A percentile compares a stretch with the other conserved stretches of the same genome.
These are phyloP conservation scores for Patellifolia procumbens DNA, from an alignment of 179 eudicot species.

Conservation along the genomic window DNA sequence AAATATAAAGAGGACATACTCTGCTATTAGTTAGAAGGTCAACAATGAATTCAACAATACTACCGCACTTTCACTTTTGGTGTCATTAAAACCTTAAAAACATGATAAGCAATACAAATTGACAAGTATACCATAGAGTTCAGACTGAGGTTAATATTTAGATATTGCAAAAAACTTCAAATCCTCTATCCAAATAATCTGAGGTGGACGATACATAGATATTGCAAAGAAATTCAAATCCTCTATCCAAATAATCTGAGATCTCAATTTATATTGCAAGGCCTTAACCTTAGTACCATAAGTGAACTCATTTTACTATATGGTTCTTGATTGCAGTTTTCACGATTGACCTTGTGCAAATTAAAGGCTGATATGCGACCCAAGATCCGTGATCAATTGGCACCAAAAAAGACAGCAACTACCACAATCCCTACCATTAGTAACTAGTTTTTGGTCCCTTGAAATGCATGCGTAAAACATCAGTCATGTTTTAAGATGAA, in stretches of 20 bases:
- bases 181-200: too few relatives aligned
- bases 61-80: slow-evolving; percentile 13
- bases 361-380: neutral
- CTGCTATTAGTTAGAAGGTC: neutral
- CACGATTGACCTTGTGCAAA: neutral
- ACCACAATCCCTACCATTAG: neutral
- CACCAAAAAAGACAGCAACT: neutral
- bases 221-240: neutral
- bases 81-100: neutral
- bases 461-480: neutral
- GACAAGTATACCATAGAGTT: neutral
- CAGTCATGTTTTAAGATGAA: too few relatives aligned
- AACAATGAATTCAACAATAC: neutral
- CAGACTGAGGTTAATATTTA: too few relatives aligned
- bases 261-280: neutral
- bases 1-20: slow-evolving; percentile 6
- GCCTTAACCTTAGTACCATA: neutral
- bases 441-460: neutral
- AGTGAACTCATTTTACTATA: too few relatives aligned
- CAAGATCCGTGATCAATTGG: neutral
- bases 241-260: neutral
- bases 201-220: neutral
- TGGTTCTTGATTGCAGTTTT: neutral
- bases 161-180: too few relatives aligned
- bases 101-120: neutral